Conservation (phyloP, 2,329 filamentous ascomycete genomes). For the Aspergillus flavus region DNA sequence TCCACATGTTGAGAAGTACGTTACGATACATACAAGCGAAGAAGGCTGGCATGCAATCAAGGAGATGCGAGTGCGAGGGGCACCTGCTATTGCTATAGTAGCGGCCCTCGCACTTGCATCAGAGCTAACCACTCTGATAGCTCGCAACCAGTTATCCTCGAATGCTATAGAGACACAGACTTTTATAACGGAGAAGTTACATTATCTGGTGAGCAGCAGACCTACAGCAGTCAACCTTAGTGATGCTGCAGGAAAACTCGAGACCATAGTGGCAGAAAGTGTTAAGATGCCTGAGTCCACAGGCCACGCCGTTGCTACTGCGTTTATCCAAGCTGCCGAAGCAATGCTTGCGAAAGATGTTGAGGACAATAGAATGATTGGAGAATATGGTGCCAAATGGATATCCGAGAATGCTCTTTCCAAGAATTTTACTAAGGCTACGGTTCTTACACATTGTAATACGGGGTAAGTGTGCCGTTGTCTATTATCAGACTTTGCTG, state of each 20-base stretch:
- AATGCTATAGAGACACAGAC: conserved; percentile 63
- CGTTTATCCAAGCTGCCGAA: conserved; percentile 80
- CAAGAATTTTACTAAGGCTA: conserved; percentile 61
- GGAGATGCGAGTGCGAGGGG: conserved; percentile 69
- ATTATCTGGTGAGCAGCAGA: conserved; percentile 84
- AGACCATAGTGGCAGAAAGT: conserved; percentile 59
- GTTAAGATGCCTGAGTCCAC: conserved; percentile 36
- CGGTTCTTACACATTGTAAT: conserved; percentile 97
- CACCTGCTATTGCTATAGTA: conserved; percentile 97
- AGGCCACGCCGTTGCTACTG: conserved; percentile 58
- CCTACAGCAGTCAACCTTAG: conserved; percentile 94
- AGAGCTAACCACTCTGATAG: conserved; percentile 63
- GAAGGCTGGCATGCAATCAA: conserved; percentile 69
- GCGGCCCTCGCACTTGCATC: conserved; percentile 86
- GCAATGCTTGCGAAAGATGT: conserved; percentile 85
- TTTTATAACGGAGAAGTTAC: conserved; percentile 74
- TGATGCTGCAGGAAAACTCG: conserved; percentile 84
- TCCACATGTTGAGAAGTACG: conserved; percentile 61
- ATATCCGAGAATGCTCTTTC: conserved; percentile 62
- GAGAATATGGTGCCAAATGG: conserved; percentile 80
- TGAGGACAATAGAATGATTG: conserved; percentile 83
- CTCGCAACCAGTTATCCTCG: conserved; percentile 45
- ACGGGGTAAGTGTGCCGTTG: conserved; percentile 67
- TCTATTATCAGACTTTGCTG: conserved; percentile 1
- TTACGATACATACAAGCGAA: conserved; percentile 55